Percentiles rank a stretch among this genome's conserved stretches.
These are phyloP conservation scores for Rhodamnia rubescens DNA, from an alignment of 345 rosid species.

Conservation along the genomic window DNA sequence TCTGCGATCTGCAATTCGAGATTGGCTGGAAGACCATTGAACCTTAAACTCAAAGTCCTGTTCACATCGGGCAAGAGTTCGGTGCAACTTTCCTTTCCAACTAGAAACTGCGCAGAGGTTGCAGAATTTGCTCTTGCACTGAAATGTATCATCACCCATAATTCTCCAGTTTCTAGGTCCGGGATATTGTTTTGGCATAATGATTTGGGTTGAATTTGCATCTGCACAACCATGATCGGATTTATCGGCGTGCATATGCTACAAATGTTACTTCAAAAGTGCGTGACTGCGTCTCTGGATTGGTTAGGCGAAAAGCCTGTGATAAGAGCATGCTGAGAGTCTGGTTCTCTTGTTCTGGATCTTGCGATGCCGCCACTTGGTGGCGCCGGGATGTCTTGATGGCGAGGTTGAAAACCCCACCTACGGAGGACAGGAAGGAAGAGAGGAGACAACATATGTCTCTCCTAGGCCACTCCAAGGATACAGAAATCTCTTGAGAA, in stretches of 20 bases:
- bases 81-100: background rate
- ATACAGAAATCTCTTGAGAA: background rate
- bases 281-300: accelerated
- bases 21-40: conserved; percentile 35
- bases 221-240: background rate
- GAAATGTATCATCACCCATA: background rate
- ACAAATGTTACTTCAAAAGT: accelerated
- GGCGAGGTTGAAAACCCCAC: background rate
- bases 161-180: background rate
- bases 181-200: background rate
- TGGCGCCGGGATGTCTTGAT: background rate
- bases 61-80: background rate
- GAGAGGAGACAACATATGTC: background rate
- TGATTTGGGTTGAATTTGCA: background rate
- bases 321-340: background rate
- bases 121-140: background rate
- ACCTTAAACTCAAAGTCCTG: background rate
- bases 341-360: background rate
- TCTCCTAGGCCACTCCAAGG: background rate
- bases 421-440: background rate
- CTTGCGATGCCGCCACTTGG: too few species aligned
- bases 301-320: background rate
- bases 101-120: background rate
- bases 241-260: background rate
- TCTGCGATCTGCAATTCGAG: conserved; percentile 65